phyloP scores from a whole-genome alignment of 2,329 filamentous ascomycete species.

The Nothophaeocryptopus gaeumannii region DNA sequence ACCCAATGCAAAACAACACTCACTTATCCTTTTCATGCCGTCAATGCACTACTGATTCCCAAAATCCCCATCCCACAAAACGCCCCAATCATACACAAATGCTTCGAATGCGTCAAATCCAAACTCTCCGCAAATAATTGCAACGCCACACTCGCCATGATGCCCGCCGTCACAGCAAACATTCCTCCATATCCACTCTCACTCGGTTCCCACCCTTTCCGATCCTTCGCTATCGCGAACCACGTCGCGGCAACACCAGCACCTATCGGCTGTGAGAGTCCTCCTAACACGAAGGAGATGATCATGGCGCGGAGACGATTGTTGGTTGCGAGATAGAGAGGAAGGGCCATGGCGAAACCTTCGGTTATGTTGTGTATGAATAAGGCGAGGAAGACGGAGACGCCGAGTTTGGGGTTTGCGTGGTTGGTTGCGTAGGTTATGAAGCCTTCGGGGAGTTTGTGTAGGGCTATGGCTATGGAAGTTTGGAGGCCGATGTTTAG shows the following conservation, averaged over 20 bases:
- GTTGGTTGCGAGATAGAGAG: conserved; percentile 84
- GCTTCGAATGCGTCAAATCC: conserved; percentile 74
- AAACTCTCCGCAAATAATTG: conserved; percentile 85
- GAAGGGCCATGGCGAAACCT: conserved; percentile 89
- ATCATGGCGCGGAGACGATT: conserved; percentile 78
- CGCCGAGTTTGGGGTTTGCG: conserved; percentile 80
- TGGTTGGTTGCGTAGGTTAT: conserved; percentile 98
- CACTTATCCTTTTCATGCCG: conserved; percentile 47
- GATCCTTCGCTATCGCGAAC: conserved; percentile 67
- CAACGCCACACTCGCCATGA: conserved; percentile 91
- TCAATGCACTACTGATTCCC: conserved; percentile 79
- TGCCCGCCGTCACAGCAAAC: conserved; percentile 86
- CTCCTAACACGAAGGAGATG: conserved; percentile 80
- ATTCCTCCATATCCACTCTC: conserved; percentile 70
- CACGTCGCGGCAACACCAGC: conserved; percentile 80
- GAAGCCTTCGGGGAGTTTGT: conserved; percentile 86
- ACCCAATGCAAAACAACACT: not conserved
- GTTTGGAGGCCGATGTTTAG: conserved; percentile 94
- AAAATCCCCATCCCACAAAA: conserved; percentile 86
- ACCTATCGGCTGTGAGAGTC: conserved; percentile 80
- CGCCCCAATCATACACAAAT: conserved; percentile 73
- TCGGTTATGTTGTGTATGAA: conserved; percentile 99
- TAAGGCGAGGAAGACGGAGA: conserved; percentile 90
- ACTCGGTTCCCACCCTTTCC: conserved; percentile 47
- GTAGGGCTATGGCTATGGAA: conserved; percentile 87